A percentile compares a stretch with the other conserved stretches of the same genome.
phyloP scores from a whole-genome alignment of 208 protist genomes.

The Crithidia fasciculata region DNA sequence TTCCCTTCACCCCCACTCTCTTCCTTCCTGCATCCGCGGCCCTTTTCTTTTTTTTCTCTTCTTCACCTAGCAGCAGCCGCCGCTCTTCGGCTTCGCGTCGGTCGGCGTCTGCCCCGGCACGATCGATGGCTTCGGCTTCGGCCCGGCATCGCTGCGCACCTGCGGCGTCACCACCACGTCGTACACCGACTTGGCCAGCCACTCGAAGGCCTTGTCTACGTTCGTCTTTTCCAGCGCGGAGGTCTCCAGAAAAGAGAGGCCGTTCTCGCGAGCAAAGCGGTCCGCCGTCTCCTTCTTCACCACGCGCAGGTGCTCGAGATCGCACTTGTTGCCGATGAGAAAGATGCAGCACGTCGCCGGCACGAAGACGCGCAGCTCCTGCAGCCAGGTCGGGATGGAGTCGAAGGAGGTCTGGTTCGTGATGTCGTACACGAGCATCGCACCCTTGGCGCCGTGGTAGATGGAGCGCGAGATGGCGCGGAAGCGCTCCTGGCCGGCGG shows the following conservation, averaged over 20 bases:
- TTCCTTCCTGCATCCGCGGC: conserved; percentile 10
- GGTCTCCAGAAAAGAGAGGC: conserved; percentile 98
- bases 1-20: conserved; percentile 27
- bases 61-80: conserved; percentile 56
- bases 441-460: conserved; percentile 98
- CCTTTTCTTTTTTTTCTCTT: conserved; percentile 24
- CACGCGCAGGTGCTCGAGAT: conserved; percentile 90
- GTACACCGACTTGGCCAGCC: conserved; percentile 95
- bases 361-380: conserved; percentile 98
- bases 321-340: conserved; percentile 99
- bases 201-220: conserved; percentile 99
- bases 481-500: conserved; percentile 99
- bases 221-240: conserved; percentile 98
- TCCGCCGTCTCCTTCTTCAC: conserved; percentile 96
- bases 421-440: conserved; percentile 99
- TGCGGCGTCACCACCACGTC: conserved; percentile 80
- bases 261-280: conserved; percentile 95
- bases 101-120: conserved; percentile 38
- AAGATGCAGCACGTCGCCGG: conserved; percentile 97
- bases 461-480: conserved; percentile 97
- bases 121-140: conserved; percentile 39
- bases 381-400: conserved; percentile 98
- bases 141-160: conserved; percentile 38
- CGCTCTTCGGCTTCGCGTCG: conserved; percentile 41
- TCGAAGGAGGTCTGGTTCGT: conserved; percentile 97